Evolutionary conservation across 148 eudicot genomes (phyloP), one percentile per base, ranked within the genome.

Genomic region (Rhododendron kiyosumense): DNA sequence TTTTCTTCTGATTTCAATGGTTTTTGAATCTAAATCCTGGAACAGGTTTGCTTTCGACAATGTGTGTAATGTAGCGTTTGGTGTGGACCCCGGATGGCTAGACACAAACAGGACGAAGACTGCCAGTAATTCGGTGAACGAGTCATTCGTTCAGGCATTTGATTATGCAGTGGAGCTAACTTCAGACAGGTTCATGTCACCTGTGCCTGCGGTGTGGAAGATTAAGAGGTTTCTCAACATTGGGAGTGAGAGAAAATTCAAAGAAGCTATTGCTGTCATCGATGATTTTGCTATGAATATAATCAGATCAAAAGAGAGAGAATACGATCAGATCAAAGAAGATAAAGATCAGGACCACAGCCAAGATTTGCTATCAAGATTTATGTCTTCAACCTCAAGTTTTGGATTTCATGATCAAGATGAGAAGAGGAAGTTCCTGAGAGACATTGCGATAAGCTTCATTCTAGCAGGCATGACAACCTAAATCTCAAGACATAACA

Each of bases 1-100:
- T 71, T 30, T 13, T 12, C 76, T 30, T 32, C 22, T 30, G 18
- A 71, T 71, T 32, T 13, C 20, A 30, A 30, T 32, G 76, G 20
- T 71, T 71, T 71, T 15, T 71, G 0, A 71, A 30, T 30, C 7
- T 13, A 71, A 30, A 71, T 71, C 76, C 20, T 71, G 36, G 38
- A 71, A 30, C 76, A 85, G 85, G 80, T 91, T 93, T 63, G 89
- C 93, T 26, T 93, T 93, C 78, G 93, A 93, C 74, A 93, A 93
- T 51, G 82, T 86, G 3, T 86, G 87, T 38, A 81, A 82, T n/a
- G 87, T 86, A 2, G 85, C 85, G 0, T 86, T 86, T 74, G 87
- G 87, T 38, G 49, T 83, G 22, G 85, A 86, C 75, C 87, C 85
- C 18, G 80, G 41, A 15, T 49, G 79, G 79, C 30, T 81, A 15